Evolutionary conservation across 2,329 filamentous ascomycete species (phyloP), one percentile per base, ranked within the genome.

Genomic region (Trichophyton benhamiae): DNA sequence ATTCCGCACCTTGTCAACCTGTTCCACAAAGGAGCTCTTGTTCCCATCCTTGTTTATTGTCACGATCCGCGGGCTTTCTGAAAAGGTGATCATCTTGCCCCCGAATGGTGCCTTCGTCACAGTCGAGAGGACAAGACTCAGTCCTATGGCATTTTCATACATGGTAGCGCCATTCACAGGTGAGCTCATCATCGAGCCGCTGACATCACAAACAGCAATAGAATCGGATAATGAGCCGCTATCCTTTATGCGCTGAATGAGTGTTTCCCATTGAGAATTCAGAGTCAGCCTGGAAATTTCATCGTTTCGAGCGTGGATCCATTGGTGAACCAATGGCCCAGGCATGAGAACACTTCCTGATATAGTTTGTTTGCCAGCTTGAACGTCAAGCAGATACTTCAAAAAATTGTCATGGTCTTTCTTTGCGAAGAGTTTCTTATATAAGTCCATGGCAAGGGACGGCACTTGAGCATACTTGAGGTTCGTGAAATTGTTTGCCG

Each of bases 401-500:
- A 72, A 70, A 68, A 85, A 85, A 8, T 74, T 74, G 0, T 77
- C 75, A 0, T 68, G 60, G 63, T 85, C 82, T 58, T 83, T 82
- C 42, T 69, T 68, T 0, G 75, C 71, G 65, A 85, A 85, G 2
- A 80, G 65, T 0, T 66, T 58, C 0, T 75, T 72, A 70, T 84
- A 82, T 2, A 75, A 75, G 48, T 78, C 75, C 82, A 85, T 84
- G 1, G 83, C 82, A 0, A 82, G 61, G 0, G 81, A 83, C 0
- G 82, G 81, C 0, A 85, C 72, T 1, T 76, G 76, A n/a, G 80
- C 76, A 66, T 85, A 85, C 53, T 80, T 74, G 73, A 85, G 84
- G 15, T 78, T 71, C 62, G 20, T 79, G 71, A 80, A 79, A 68
- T 74, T 70, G 1, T 82, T 85, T 67, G 82, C 77, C 15, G 72